A percentile compares a stretch with the other conserved stretches of the same genome.
These are phyloP conservation scores for Tetramitus jugosus DNA, from an alignment of 208 protist genomes.

Conservation along the genomic window DNA sequence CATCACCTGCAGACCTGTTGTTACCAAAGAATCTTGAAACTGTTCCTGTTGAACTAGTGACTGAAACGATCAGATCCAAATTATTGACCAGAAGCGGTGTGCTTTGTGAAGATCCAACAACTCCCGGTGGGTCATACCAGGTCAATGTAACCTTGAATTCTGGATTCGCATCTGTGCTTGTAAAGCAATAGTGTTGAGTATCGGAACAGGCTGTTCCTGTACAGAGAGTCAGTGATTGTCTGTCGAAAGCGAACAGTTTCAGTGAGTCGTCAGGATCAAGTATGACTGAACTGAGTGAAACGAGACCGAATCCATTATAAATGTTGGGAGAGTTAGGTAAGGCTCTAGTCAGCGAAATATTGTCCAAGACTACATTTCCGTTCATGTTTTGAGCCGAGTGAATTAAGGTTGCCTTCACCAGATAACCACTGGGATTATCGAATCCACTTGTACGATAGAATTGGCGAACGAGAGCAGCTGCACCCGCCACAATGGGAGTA, in stretches of 20 bases:
- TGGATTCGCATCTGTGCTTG: too few relatives aligned
- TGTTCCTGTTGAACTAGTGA: too few relatives aligned
- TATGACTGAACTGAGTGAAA: not conserved
- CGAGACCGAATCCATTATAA: not conserved
- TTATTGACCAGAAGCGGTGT: slow-evolving; percentile 22
- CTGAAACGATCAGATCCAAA: not conserved
- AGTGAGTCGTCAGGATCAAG: not conserved
- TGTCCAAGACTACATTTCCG: too few relatives aligned
- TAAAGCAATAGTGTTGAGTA: too few relatives aligned
- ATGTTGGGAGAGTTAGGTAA: too few relatives aligned
- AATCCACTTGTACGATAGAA: not conserved
- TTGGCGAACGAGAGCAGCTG: slow-evolving; percentile 2
- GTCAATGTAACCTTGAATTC: not conserved
- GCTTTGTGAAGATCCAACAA: not conserved
- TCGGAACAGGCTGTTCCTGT: too few relatives aligned
- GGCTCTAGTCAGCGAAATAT: too few relatives aligned
- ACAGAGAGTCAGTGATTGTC: too few relatives aligned
- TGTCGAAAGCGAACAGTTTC: not conserved
- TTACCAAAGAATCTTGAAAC: too few relatives aligned
- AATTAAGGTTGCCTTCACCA: not conserved
- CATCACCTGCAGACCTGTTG: too few relatives aligned
- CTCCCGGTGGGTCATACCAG: not conserved
- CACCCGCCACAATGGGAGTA: slow-evolving; percentile 7
- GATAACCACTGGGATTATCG: slow-evolving; percentile 28
- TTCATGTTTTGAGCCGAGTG: not conserved